These are phyloP conservation scores for Lentinula lateritia DNA, from an alignment of 768 basidiomycete genomes.

Conservation along the genomic window DNA sequence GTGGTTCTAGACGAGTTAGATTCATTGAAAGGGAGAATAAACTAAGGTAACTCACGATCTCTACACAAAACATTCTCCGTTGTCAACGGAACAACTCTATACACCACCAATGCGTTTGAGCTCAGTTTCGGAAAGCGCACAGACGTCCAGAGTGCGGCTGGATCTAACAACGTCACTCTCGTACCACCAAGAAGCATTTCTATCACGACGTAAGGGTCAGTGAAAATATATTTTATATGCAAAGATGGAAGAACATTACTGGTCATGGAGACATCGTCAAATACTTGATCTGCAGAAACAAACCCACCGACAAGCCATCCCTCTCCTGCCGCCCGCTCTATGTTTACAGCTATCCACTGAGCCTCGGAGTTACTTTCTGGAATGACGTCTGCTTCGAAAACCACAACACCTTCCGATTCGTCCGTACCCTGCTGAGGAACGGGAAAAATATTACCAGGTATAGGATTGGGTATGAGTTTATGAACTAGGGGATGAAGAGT, in stretches of 20 bases:
- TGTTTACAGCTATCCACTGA: conserved; percentile 46
- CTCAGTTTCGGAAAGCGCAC: conserved; percentile 52
- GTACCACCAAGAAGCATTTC: conserved; percentile 5
- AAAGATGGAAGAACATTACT: conserved; percentile 33
- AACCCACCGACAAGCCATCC: conserved; percentile 65
- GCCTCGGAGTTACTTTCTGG: conserved; percentile 8
- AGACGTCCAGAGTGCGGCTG: conserved; percentile 22
- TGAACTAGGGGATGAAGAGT: conserved; percentile 40
- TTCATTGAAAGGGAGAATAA: background rate
- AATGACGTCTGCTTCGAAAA: conserved; percentile 50
- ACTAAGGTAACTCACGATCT: background rate
- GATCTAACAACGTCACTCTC: conserved; percentile 9
- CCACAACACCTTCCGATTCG: conserved; percentile 68
- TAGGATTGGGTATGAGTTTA: conserved; percentile 60
- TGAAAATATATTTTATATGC: background rate
- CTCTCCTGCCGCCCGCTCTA: conserved; percentile 43
- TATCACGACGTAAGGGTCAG: conserved; percentile 7
- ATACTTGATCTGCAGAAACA: conserved; percentile 24
- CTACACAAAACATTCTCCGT: background rate
- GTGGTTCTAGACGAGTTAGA: conserved; percentile 31
- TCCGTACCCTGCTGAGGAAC: conserved; percentile 62
- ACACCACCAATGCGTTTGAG: conserved; percentile 60
- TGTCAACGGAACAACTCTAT: conserved; percentile 32
- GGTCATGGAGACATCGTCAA: conserved; percentile 27
- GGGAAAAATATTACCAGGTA: conserved; percentile 52